phyloP scores from a whole-genome alignment of 495 filamentous ascomycete species.

The Wilcoxina mikolae region DNA sequence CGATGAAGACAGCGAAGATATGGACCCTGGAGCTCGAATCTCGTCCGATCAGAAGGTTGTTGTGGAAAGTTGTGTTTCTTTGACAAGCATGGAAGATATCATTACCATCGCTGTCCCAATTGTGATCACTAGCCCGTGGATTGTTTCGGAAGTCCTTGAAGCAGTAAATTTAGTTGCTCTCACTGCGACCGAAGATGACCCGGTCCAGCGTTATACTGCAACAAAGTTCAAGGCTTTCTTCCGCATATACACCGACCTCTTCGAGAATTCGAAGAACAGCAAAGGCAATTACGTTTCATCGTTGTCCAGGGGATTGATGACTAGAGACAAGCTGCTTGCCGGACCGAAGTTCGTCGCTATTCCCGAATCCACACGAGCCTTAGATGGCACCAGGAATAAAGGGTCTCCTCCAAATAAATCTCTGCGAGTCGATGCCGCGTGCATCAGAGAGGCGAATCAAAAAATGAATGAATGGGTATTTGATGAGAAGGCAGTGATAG shows the following conservation, averaged over 20 bases:
- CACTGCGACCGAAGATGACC: neutral
- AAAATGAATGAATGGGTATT: slow-evolving; percentile 16
- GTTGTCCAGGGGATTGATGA: neutral
- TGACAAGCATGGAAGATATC: slow-evolving; percentile 6
- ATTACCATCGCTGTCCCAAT: slow-evolving; percentile 9
- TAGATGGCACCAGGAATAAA: neutral
- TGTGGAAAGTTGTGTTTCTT: neutral
- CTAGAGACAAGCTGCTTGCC: slow-evolving; percentile 2
- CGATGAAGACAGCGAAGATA: neutral
- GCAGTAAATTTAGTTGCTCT: neutral
- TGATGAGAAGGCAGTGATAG: slow-evolving; percentile 10
- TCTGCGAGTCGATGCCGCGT: neutral
- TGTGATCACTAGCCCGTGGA: neutral
- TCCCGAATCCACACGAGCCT: neutral
- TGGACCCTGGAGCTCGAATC: neutral
- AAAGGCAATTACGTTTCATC: neutral
- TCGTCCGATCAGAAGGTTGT: neutral
- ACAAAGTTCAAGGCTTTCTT: slow-evolving; percentile 11
- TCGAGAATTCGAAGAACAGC: neutral
- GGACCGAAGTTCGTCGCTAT: neutral
- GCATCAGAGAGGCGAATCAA: neutral
- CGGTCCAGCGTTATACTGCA: neutral
- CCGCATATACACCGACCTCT: slow-evolving; percentile 5
- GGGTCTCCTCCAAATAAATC: neutral
- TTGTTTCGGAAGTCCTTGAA: neutral